phyloP scores from a whole-genome alignment of 306 rosid species.

The Vachellia collinsii region DNA sequence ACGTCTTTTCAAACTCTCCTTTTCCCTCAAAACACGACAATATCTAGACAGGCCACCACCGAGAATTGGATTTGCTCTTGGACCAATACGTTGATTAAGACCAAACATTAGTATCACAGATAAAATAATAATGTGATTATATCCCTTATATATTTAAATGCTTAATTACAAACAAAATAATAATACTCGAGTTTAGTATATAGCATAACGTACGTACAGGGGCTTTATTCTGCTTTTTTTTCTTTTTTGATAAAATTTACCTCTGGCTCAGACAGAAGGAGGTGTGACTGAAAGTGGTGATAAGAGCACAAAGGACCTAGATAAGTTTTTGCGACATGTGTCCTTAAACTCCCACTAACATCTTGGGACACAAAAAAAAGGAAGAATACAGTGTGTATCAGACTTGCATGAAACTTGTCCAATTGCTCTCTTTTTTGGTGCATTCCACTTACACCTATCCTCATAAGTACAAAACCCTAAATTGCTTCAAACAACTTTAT shows the following conservation, averaged over 20 bases:
- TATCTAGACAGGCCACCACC: not conserved
- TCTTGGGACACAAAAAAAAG: not conserved
- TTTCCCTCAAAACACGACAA: not conserved
- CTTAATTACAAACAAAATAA: not conserved
- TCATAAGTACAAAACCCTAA: not conserved
- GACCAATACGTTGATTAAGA: too few relatives aligned
- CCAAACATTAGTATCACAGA: not conserved
- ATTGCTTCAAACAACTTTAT: constrained; percentile 14
- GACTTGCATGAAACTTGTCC: not conserved
- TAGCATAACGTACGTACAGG: not conserved
- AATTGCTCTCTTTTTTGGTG: constrained; percentile 2
- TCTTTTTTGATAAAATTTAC: too few relatives aligned
- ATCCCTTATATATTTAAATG: not conserved
- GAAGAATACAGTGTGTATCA: not conserved
- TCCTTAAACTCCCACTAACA: constrained; percentile 26
- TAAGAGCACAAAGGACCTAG: constrained; percentile 10
- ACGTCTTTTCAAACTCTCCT: not conserved
- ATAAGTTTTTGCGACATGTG: constrained; percentile 1
- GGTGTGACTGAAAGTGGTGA: constrained; percentile 4
- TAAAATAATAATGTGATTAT: not conserved
- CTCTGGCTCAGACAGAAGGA: not conserved
- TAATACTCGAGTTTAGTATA: not conserved
- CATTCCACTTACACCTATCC: not conserved
- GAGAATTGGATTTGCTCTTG: not conserved
- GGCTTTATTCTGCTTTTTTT: constrained; percentile 1